Base-by-base conservation (phyloP, 176 grass and related monocot genomes). In the Juncus effusus region DNA sequence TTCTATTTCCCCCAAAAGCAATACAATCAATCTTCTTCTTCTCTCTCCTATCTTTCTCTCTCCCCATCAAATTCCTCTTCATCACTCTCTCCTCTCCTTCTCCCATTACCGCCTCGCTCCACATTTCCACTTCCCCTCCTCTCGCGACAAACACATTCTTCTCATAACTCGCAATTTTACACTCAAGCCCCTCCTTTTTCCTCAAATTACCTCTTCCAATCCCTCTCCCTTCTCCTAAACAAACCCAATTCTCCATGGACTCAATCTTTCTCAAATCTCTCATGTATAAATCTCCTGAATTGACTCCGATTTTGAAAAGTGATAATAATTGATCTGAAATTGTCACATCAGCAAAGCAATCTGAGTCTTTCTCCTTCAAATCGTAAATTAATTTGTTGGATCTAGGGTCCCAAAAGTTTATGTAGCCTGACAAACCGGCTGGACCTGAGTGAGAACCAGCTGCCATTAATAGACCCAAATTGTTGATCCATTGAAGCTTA, bases 1-100 rank as follows among this genome's bases (percentile, higher is more conserved):
- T 93, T 78, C 88, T 89, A 71, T 77, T 97, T 51, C 94, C 94
- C 49, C 83, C 83, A 16, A 89, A 89, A 2, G 80, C 80, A 80
- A 87, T 64, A 36, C 84, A 77, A 56, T 80, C 59, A 59, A 97
- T 82, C 78, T 82, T 97, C 60, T 68, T 69, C 68, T 68, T 83
- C 40, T 67, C 75, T 12, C 58, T 69, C 13, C 16, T 58, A 16
- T 72, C 74, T 12, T 75, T 77, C 8, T 36, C 4, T 7, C 70
- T 86, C 10, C 78, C 94, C 36, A 93, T 76, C 38, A 77, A 77
- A 74, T 97, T 97, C 81, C 73, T 97, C 61, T 76, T 89, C 80
- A 92, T 92, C 16, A 82, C 39, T 63, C 84, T 92, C 74, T 91
- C 77, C 6, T 69, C 74, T 14, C 72, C 64, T 2, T 64, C 52